phyloP scores from a whole-genome alignment of 148 eudicot genomes.

The Rhododendron henanense region DNA sequence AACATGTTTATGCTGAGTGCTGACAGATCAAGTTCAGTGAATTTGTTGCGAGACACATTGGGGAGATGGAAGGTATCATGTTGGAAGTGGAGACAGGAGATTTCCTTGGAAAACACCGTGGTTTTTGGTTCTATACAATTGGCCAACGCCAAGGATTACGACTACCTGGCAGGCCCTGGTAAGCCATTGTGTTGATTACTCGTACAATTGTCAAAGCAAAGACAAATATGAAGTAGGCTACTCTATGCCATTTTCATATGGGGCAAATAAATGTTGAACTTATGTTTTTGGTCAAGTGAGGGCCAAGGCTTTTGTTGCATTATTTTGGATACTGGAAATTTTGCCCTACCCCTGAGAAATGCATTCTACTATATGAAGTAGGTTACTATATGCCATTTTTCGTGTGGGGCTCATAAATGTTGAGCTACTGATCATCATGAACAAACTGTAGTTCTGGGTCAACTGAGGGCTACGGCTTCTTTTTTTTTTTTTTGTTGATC shows the following conservation, averaged over 20 bases:
- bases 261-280: background rate
- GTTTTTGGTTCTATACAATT: conserved; percentile 95
- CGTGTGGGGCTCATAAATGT: background rate
- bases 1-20: conserved; percentile 5
- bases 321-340: no score
- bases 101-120: conserved; percentile 80
- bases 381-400: background rate
- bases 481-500: no score
- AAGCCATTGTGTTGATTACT: conserved; percentile 13
- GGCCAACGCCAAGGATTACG: conserved; percentile 98
- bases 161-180: conserved; percentile 99
- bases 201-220: background rate
- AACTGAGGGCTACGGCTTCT: no score
- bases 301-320: background rate
- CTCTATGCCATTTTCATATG: background rate
- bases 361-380: background rate
- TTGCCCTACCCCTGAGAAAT: background rate
- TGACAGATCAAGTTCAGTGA: conserved; percentile 90
- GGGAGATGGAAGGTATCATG: conserved; percentile 86
- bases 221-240: no score
- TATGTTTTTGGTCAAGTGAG: background rate
- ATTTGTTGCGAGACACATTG: conserved; percentile 92
- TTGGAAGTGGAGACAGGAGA: conserved; percentile 98
- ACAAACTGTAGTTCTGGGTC: background rate
- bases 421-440: background rate